phyloP scores from a whole-genome alignment of 106 monocot species.

The Dioscorea alata region DNA sequence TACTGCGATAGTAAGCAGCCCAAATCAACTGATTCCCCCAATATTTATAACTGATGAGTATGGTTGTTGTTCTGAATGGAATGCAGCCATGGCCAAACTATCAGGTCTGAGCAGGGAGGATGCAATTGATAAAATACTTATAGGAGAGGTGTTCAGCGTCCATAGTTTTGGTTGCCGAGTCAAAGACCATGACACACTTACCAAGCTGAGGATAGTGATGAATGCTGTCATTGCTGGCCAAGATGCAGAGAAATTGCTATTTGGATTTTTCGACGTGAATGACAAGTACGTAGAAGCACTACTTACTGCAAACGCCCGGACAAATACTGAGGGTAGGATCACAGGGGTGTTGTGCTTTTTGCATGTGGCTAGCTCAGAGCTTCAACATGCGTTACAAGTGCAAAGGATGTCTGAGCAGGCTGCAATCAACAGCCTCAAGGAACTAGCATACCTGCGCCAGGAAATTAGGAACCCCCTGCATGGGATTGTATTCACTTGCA shows the following conservation, averaged over 20 bases:
- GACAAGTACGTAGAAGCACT: constrained; percentile 66
- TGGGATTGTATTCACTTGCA: constrained; percentile 57
- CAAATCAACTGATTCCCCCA: constrained; percentile 70
- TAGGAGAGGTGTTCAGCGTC: constrained; percentile 74
- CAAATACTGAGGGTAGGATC: constrained; percentile 53
- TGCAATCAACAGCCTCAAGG: constrained; percentile 56
- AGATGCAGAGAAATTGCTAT: constrained; percentile 55
- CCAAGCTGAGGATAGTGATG: constrained; percentile 63
- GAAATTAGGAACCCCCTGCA: constrained; percentile 72
- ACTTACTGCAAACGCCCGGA: constrained; percentile 65
- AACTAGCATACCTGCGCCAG: constrained; percentile 49
- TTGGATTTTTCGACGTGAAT: constrained; percentile 57
- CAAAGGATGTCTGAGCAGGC: constrained; percentile 62
- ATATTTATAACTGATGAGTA: constrained; percentile 72
- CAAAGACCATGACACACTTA: constrained; percentile 60
- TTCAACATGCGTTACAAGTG: constrained; percentile 61
- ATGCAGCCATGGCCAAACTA: constrained; percentile 74
- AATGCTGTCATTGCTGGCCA: constrained; percentile 55
- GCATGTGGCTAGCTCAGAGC: constrained; percentile 71
- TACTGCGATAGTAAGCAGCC: constrained; percentile 50
- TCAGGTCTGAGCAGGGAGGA: constrained; percentile 65
- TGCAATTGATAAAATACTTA: constrained; percentile 55
- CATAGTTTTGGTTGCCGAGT: constrained; percentile 52
- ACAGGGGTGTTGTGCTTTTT: constrained; percentile 82
- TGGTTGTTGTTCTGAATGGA: constrained; percentile 79